These are phyloP conservation scores for Fonsecaea multimorphosa DNA, from an alignment of 2,329 filamentous ascomycete genomes.

Conservation along the genomic window DNA sequence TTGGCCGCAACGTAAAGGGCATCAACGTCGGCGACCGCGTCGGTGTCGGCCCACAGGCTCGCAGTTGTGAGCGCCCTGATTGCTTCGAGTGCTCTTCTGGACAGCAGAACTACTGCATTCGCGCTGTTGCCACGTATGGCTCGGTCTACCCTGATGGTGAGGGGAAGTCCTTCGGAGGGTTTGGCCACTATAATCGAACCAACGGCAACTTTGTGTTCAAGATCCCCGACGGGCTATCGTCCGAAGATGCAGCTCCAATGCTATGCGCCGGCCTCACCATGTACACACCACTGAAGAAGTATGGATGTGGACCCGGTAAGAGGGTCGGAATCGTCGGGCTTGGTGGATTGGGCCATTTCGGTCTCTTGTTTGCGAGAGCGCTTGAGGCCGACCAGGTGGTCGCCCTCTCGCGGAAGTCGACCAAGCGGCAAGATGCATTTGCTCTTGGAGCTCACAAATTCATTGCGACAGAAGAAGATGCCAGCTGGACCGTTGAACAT, in stretches of 20 bases:
- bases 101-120: too few relatives aligned
- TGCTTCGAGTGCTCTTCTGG: too few relatives aligned
- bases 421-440: slow-evolving; percentile 60
- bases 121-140: too few relatives aligned
- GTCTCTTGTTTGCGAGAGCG: slow-evolving; percentile 72
- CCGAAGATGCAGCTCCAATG: slow-evolving; percentile 67
- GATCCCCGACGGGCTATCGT: slow-evolving; percentile 50
- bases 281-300: slow-evolving; percentile 70
- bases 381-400: slow-evolving; percentile 70
- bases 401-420: slow-evolving; percentile 59
- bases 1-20: too few relatives aligned
- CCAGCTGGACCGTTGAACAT: slow-evolving; percentile 59
- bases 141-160: slow-evolving; percentile 63
- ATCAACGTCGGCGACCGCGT: too few relatives aligned
- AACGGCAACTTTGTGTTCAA: slow-evolving; percentile 46
- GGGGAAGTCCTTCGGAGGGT: slow-evolving; percentile 71
- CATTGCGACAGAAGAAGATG: slow-evolving; percentile 64
- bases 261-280: slow-evolving; percentile 79
- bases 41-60: too few relatives aligned
- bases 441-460: slow-evolving; percentile 61
- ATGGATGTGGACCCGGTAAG: slow-evolving; percentile 72
- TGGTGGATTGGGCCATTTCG: slow-evolving; percentile 77
- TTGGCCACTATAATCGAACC: slow-evolving; percentile 61
- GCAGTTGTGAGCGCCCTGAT: too few relatives aligned
- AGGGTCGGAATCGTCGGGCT: slow-evolving; percentile 74